phyloP scores from a whole-genome alignment of 2,329 filamentous ascomycete species.

The Colletotrichum falcatum region DNA sequence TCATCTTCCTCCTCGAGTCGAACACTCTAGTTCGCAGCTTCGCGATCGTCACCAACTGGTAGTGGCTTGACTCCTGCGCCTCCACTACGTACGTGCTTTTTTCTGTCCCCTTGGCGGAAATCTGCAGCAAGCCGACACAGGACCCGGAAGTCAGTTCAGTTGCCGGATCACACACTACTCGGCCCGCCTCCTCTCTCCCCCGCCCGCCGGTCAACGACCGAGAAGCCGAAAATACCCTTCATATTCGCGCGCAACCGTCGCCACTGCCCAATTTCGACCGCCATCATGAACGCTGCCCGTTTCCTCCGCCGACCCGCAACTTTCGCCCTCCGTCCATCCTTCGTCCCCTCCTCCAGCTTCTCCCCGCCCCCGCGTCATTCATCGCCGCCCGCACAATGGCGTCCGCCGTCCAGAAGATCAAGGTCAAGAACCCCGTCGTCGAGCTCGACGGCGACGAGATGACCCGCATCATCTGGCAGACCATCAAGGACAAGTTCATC shows the following conservation, averaged over 20 bases:
- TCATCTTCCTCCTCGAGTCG: conserved; percentile 17
- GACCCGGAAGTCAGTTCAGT: conserved; percentile 27
- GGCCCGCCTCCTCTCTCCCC: conserved; percentile 6
- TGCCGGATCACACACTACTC: conserved; percentile 24
- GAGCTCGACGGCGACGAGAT: conserved; percentile 96
- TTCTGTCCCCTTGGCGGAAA: conserved; percentile 8
- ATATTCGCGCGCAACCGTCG: not conserved
- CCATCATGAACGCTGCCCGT: conserved; percentile 39
- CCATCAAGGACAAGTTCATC: conserved; percentile 99
- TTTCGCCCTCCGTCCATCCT: conserved; percentile 35
- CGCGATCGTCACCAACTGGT: conserved; percentile 33
- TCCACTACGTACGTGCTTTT: not conserved
- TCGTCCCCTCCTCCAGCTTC: conserved; percentile 25
- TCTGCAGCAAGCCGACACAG: conserved; percentile 32
- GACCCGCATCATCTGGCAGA: conserved; percentile 99
- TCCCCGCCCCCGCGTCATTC: conserved; percentile 39
- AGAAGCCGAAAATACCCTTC: conserved; percentile 30
- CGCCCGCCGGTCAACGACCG: conserved; percentile 27
- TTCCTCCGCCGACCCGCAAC: conserved; percentile 37
- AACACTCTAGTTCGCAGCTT: conserved; percentile 31
- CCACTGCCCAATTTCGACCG: conserved; percentile 7
- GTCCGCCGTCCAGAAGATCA: conserved; percentile 81
- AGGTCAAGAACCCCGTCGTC: conserved; percentile 99
- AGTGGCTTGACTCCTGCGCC: conserved; percentile 24
- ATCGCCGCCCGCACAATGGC: conserved; percentile 63